Percentiles rank a stretch among this genome's conserved stretches.
phyloP scores from a whole-genome alignment of 192 early-diverging fungal species.

The Backusella parvicylindrica region DNA sequence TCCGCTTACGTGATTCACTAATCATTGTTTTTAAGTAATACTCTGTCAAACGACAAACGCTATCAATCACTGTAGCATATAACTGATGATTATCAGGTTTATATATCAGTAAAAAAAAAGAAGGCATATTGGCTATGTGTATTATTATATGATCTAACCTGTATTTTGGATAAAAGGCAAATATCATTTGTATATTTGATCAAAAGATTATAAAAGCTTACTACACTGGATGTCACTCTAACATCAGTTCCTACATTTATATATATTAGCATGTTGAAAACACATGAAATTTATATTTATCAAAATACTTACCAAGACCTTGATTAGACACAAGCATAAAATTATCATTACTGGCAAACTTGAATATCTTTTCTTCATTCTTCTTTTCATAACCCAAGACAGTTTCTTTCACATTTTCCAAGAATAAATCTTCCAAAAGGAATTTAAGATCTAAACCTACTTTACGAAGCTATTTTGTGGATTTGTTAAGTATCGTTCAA shows the following conservation, averaged over 20 bases:
- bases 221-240: slow-evolving; percentile 62
- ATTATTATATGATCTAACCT: slow-evolving; percentile 40
- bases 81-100: slow-evolving; percentile 39
- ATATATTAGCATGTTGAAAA: background rate
- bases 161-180: slow-evolving; percentile 62
- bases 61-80: slow-evolving; percentile 66
- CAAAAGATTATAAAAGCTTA: slow-evolving; percentile 65
- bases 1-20: slow-evolving; percentile 39
- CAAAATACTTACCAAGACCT: slow-evolving; percentile 37
- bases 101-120: background rate
- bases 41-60: slow-evolving; percentile 61
- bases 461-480: slow-evolving; percentile 64
- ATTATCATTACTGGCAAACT: slow-evolving; percentile 64
- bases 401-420: slow-evolving; percentile 67
- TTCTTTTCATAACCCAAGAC: slow-evolving; percentile 67
- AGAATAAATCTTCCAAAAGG: slow-evolving; percentile 76
- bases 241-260: slow-evolving; percentile 38
- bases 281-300: background rate
- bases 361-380: slow-evolving; percentile 59
- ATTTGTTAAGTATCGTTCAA: background rate
- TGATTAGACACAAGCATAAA: slow-evolving; percentile 57
- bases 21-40: slow-evolving; percentile 58
- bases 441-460: slow-evolving; percentile 85
- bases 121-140: background rate
- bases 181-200: slow-evolving; percentile 72